Percentiles rank a stretch among this genome's conserved stretches.
These are phyloP conservation scores for Rhododendron ferrugineum DNA, from an alignment of 148 eudicot genomes.

Conservation along the genomic window DNA sequence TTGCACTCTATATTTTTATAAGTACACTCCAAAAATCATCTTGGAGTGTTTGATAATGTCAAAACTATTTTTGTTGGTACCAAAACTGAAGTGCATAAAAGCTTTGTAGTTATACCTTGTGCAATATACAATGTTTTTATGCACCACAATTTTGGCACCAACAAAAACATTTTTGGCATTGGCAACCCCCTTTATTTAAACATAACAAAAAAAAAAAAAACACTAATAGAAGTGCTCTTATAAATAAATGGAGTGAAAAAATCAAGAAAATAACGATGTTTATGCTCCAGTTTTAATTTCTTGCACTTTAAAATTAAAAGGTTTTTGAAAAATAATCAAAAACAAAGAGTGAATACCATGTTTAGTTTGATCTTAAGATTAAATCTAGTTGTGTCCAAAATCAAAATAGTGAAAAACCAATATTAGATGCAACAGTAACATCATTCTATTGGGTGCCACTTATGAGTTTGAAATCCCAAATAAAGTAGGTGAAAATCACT, in stretches of 20 bases:
- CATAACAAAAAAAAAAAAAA: no score
- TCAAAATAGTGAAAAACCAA: background rate
- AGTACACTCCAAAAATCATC: background rate
- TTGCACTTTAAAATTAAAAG: background rate
- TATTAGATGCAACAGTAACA: background rate
- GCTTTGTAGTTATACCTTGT: no score
- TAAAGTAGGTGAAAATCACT: background rate
- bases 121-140: no score
- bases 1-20: no score
- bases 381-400: no score
- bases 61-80: no score
- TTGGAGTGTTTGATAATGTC: no score
- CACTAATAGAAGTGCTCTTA: no score
- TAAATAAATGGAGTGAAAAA: background rate
- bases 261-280: background rate
- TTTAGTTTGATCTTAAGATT: background rate
- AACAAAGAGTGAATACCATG: background rate
- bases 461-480: background rate
- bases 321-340: background rate
- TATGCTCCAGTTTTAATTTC: background rate
- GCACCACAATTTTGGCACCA: no score
- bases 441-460: background rate
- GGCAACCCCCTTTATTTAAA: no score
- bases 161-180: no score
- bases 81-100: no score